A percentile compares a stretch with the other conserved stretches of the same genome.
Evolutionary conservation across 495 filamentous ascomycete species (phyloP).

Genomic region (Podospora appendiculata): DNA sequence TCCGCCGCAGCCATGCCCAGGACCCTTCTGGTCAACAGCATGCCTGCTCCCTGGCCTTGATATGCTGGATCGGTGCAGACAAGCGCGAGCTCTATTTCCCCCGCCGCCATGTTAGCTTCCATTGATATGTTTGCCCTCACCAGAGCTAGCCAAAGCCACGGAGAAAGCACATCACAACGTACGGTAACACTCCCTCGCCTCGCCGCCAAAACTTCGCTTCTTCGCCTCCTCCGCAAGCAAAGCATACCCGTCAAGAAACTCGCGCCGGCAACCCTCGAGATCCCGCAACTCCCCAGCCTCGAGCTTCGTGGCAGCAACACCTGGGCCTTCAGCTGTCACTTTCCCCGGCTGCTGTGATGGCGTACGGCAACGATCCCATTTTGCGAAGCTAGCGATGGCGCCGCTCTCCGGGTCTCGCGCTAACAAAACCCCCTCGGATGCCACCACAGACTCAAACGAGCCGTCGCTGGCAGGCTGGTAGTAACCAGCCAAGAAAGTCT

Average conservation of each 20-base stretch:
- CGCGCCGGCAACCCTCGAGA: slow-evolving; percentile 10
- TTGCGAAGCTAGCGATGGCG: slow-evolving; percentile 28
- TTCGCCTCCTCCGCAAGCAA: slow-evolving; percentile 23
- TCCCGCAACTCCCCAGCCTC: slow-evolving; percentile 10
- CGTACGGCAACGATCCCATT: slow-evolving; percentile 17
- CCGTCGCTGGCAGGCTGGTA: slow-evolving; percentile 5
- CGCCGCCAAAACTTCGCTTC: slow-evolving; percentile 19
- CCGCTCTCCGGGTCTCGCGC: slow-evolving; percentile 17
- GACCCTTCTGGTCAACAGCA: slow-evolving; percentile 25
- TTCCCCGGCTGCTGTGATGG: too few relatives aligned
- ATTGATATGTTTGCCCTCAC: background rate
- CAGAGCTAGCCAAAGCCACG: background rate
- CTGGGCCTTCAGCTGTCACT: background rate
- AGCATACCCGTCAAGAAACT: slow-evolving; percentile 26
- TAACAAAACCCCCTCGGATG: slow-evolving; percentile 21
- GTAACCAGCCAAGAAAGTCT: slow-evolving; percentile 17
- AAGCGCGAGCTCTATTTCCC: slow-evolving; percentile 27
- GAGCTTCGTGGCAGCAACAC: slow-evolving; percentile 6
- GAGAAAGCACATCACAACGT: slow-evolving; percentile 7
- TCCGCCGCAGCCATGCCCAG: slow-evolving; percentile 28
- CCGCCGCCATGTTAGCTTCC: background rate
- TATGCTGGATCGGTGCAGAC: slow-evolving; percentile 34
- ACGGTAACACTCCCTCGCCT: slow-evolving; percentile 14
- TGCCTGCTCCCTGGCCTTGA: slow-evolving; percentile 34
- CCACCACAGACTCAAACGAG: slow-evolving; percentile 9